phyloP scores from a whole-genome alignment of 495 filamentous ascomycete species.

The Trichoderma erinaceum region DNA sequence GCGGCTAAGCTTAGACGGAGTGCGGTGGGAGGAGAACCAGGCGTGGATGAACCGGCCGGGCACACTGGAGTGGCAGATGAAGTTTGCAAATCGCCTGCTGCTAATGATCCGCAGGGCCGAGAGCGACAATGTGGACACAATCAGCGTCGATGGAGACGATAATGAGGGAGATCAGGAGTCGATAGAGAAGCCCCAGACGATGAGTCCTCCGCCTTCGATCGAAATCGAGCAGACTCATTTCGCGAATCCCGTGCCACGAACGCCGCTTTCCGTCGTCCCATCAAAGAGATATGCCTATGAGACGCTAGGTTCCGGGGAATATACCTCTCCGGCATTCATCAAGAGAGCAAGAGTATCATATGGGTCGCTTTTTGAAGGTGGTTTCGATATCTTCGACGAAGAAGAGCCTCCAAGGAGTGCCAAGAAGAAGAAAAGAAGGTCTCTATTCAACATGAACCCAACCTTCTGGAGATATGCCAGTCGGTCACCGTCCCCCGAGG shows the following conservation, averaged over 20 bases:
- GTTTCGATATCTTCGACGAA: conserved; percentile 63
- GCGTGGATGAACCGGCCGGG: conserved; percentile 57
- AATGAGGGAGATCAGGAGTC: conserved; percentile 16
- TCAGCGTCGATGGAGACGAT: conserved; percentile 45
- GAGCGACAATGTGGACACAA: conserved; percentile 26
- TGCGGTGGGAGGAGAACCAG: conserved; percentile 47
- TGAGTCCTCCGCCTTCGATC: conserved; percentile 11
- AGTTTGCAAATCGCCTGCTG: conserved; percentile 50
- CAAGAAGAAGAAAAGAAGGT: conserved; percentile 55
- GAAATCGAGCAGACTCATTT: conserved; percentile 1
- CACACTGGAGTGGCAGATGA: conserved; percentile 68
- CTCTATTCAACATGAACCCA: conserved; percentile 62
- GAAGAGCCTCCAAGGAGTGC: conserved; percentile 60
- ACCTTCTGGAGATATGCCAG: conserved; percentile 66
- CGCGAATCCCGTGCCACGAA: not conserved
- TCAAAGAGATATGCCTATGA: not conserved
- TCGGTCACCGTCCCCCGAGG: conserved; percentile 58
- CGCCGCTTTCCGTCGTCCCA: conserved; percentile 11
- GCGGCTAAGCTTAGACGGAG: conserved; percentile 59
- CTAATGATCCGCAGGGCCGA: conserved; percentile 50
- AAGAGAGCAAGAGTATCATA: conserved; percentile 58
- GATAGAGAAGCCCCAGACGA: conserved; percentile 13
- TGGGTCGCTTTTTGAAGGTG: conserved; percentile 50
- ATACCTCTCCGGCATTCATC: conserved; percentile 71
- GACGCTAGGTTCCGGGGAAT: conserved; percentile 35